phyloP scores from a whole-genome alignment of 2,329 filamentous ascomycete genomes.

The Epichloe typhina region DNA sequence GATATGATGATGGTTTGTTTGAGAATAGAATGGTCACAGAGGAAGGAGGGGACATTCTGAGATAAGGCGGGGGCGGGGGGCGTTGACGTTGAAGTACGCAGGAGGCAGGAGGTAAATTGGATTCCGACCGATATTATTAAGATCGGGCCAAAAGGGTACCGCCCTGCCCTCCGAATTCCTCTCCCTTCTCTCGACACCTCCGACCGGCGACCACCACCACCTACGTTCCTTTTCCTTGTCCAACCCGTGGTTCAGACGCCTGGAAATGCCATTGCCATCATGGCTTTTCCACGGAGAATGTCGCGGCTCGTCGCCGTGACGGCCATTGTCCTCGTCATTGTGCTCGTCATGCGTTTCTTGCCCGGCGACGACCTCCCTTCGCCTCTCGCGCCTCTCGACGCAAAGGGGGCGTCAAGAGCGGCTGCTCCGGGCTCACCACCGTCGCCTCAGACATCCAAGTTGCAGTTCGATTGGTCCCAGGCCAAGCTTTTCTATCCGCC shows the following conservation, averaged over 20 bases:
- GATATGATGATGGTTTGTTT: neutral
- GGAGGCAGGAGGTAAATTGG: too few relatives aligned
- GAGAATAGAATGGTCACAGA: neutral
- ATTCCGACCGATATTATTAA: too few relatives aligned
- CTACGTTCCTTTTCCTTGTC: neutral
- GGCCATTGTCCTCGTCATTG: slow-evolving; percentile 8
- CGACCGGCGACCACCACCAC: neutral
- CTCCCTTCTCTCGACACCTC: neutral
- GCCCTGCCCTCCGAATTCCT: neutral
- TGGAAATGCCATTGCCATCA: slow-evolving; percentile 7
- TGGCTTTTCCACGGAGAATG: slow-evolving; percentile 13
- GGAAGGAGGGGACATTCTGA: neutral
- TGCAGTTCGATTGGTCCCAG: slow-evolving; percentile 19
- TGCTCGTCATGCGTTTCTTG: slow-evolving; percentile 13
- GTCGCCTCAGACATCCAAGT: slow-evolving; percentile 7
- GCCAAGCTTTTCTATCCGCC: slow-evolving; percentile 17
- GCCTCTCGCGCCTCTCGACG: neutral
- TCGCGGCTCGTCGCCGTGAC: slow-evolving; percentile 12
- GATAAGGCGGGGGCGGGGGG: too few relatives aligned
- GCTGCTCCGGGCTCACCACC: neutral
- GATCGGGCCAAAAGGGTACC: too few relatives aligned
- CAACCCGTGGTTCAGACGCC: neutral
- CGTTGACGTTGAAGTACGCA: too few relatives aligned
- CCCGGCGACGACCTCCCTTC: slow-evolving; percentile 5
- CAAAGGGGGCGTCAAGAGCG: neutral